These are phyloP conservation scores for Brassica juncea DNA, from an alignment of 345 rosid genomes.

Conservation along the genomic window DNA sequence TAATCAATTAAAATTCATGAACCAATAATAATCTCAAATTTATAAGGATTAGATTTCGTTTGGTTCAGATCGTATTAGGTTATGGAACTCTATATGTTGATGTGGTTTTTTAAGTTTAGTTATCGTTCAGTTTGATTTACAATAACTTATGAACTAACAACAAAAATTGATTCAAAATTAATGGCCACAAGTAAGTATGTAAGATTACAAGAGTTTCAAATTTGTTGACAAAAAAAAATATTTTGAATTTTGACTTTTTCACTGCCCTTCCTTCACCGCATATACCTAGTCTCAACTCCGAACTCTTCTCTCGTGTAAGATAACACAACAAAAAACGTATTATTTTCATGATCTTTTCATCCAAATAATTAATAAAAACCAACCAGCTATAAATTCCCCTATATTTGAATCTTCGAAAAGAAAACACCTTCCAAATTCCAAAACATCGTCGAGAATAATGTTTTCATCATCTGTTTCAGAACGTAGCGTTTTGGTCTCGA, in stretches of 20 bases:
- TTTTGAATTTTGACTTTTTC: background rate
- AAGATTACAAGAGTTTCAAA: background rate
- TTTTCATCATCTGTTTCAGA: constrained; percentile 19
- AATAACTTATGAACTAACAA: background rate
- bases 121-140: background rate
- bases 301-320: background rate
- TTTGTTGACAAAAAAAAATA: background rate
- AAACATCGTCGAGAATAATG: constrained; percentile 25
- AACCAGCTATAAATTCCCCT: background rate
- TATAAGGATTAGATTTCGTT: background rate
- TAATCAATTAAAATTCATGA: background rate
- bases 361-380: background rate
- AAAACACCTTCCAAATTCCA: background rate
- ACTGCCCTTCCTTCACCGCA: background rate
- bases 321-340: background rate
- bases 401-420: background rate
- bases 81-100: background rate
- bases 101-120: background rate
- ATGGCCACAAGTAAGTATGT: background rate
- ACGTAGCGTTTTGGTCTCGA: constrained; percentile 11
- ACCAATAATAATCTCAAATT: background rate
- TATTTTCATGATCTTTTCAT: background rate
- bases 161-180: background rate
- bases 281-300: background rate
- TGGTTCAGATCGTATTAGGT: background rate